Percentiles rank a stretch among this genome's conserved stretches.
Conservation (phyloP, 2,329 filamentous ascomycete species). For the Colletotrichum euphorbiae region DNA sequence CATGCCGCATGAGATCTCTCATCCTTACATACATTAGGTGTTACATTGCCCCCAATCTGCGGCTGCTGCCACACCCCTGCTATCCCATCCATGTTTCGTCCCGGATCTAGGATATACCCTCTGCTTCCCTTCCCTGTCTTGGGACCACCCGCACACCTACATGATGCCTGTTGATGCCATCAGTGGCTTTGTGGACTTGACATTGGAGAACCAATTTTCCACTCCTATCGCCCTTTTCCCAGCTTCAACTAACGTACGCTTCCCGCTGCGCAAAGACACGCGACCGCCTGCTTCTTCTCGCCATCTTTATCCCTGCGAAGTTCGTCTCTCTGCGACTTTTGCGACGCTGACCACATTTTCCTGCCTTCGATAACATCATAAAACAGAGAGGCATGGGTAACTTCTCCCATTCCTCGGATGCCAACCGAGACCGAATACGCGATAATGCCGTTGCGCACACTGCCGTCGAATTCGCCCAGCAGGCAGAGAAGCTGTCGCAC, state of each 20-base stretch:
- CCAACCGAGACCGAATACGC: constrained; percentile 20
- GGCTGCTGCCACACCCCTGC: constrained; percentile 7
- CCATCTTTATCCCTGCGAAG: neutral
- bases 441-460: constrained; percentile 49
- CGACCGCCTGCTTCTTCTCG: neutral
- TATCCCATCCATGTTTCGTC: constrained; percentile 14
- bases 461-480: constrained; percentile 69
- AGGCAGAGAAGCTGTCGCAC: constrained; percentile 69
- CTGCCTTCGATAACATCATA: neutral
- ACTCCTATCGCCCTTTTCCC: neutral
- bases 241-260: constrained; percentile 3
- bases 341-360: neutral
- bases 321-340: neutral
- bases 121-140: constrained; percentile 33
- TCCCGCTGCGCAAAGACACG: neutral
- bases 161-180: constrained; percentile 36
- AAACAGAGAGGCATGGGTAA: constrained; percentile 22
- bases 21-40: constrained; percentile 13
- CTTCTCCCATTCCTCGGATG: constrained; percentile 35
- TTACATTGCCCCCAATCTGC: constrained; percentile 21
- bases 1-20: constrained; percentile 12
- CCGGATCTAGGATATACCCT: constrained; percentile 31
- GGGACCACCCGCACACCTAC: constrained; percentile 18
- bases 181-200: constrained; percentile 24
- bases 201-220: constrained; percentile 23